Evolutionary conservation across 495 filamentous ascomycete species (phyloP), one percentile per base, ranked within the genome.

Genomic region (Annulohypoxylon bovei): DNA sequence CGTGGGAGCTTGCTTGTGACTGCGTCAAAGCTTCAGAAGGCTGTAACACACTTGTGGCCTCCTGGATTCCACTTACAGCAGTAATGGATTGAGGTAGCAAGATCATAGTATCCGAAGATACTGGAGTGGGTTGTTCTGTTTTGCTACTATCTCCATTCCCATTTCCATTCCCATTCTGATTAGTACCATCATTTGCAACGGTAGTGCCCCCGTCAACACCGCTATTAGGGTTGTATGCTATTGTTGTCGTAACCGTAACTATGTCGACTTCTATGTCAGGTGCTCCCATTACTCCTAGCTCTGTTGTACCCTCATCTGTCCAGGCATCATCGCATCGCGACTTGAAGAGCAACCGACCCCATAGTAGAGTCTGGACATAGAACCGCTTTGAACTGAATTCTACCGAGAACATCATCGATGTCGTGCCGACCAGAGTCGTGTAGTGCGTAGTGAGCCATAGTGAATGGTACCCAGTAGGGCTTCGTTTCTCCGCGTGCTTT

Each of bases 221-320:
- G 5, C 11, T 4, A 18, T 46, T 39, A 25, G 72, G 72, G 18
- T 62, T 67, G 39, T 73, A 75, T 32, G 52, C 64, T 70, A 77
- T 53, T 8, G 65, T 71, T 1, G 73, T 75, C 1, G 73, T 73
- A 42, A 75, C 47, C 18, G 68, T 75, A 27, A 75, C 57, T 8
- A 62, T 75, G n/a, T 59, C 11, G 6, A 44, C 25, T 20, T 57
- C 22, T 44, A 59, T 20, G 25, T 7, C 33, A 11, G 69, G 63
- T 16, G 35, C 56, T 18, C 69, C 66, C 2, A 67, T 4, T 22
- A 56, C 9, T 30, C 62, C 67, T 14, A 73, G 12, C 33, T 76
- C 71, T 22, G 71, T 50, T 20, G 32, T 65, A 22, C 28, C 32
- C 12, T 42, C 60, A 39, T 18, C 72, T 28, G 27, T 28, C 55